Conservation (phyloP, 345 rosid genomes). For the Ceriops decandra region DNA sequence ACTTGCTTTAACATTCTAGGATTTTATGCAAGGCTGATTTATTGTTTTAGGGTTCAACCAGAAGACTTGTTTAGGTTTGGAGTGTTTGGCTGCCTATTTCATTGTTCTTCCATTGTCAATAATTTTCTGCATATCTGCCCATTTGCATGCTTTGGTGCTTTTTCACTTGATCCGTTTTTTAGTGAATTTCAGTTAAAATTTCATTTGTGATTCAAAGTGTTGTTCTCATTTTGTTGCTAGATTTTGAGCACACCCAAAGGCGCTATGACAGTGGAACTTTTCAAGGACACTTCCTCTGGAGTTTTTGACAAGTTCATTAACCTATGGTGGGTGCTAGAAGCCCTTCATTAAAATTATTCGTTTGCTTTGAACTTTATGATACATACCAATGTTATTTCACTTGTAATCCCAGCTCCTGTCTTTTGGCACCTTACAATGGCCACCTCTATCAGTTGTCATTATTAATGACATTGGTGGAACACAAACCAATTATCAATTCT, state of each 20-base stretch:
- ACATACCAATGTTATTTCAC: neutral
- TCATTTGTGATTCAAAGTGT: neutral
- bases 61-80: too few species aligned
- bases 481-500: too few species aligned
- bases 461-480: neutral
- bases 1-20: neutral
- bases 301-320: constrained; percentile 22
- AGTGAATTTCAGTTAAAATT: neutral
- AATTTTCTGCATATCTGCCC: neutral
- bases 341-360: neutral
- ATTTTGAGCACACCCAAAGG: constrained; percentile 27
- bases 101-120: too few species aligned
- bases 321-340: constrained; percentile 17
- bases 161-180: neutral
- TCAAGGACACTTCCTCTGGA: constrained; percentile 22
- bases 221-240: constrained; percentile 3
- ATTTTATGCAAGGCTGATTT: neutral
- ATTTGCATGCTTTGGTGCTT: neutral
- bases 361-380: neutral
- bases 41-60: too few species aligned
- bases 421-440: neutral
- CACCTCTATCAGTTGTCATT: neutral
- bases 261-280: constrained; percentile 20
- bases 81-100: too few species aligned
- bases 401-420: neutral